Base-by-base conservation (phyloP, 2,329 filamentous ascomycete species). In the Apiospora koreana region DNA sequence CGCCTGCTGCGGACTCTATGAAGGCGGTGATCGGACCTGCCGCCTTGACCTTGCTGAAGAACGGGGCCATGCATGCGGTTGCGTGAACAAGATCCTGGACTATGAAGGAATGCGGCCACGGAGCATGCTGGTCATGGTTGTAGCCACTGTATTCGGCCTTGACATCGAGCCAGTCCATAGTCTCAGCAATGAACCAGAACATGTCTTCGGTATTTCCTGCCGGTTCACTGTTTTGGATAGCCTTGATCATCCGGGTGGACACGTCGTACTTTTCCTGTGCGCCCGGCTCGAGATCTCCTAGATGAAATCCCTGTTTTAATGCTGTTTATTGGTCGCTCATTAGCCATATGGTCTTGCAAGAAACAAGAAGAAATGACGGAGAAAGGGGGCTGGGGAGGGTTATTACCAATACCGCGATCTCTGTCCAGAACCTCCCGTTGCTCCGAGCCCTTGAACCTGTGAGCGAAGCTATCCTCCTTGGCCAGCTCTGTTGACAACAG, bases 271-370 rank as follows among this genome's bases (percentile, higher is more conserved):
- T 79, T 58, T 78, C 75, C 35, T 79, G 78, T 0, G 80, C 80
- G 3, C 80, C 77, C 0, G 82, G 80, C 65, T 83, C 81, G 1
- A 84, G 73, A 64, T 86, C 84, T 6, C 79, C 83, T 6, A 79
- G 76, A 69, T 86, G 84, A 77, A 83, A 86, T 38, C 78, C 77
- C 65, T 84, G 77, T 67, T 86, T 83, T 75, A 84, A 83, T 16
- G 74, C 76, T 78, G 43, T n/a, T 65, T 70, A 35, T 41, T 41
- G n/a, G n/a, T 41, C 38, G 8, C 9, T 41, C 9, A 41, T 16
- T 21, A 21, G 41, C 46, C n/a, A 66, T 21, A n/a, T 31, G 68
- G 54, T 48, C n/a, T 70, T 54, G 42, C 46, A 6, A 14, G 6
- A 1, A 3, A 31, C 6, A 16, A 21, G 16, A 58, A 10, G 50